A percentile compares a stretch with the other conserved stretches of the same genome.
Evolutionary conservation across 2,329 filamentous ascomycete genomes (phyloP).

Genomic region (Neobulgaria alba): DNA sequence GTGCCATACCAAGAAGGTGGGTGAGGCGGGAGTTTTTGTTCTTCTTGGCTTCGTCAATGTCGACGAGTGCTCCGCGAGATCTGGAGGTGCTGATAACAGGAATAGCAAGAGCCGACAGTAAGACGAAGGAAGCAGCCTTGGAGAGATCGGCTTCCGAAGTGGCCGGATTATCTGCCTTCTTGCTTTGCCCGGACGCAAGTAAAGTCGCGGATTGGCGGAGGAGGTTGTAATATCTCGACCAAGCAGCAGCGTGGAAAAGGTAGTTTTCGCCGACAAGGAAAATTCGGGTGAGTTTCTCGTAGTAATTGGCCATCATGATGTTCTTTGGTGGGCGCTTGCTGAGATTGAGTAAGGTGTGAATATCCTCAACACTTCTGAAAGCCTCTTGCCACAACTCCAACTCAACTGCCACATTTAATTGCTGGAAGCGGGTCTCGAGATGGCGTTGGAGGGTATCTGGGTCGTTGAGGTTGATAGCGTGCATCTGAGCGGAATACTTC

Average conservation of each 20-base stretch:
- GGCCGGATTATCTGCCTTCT: constrained; percentile 90
- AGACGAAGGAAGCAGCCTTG: constrained; percentile 89
- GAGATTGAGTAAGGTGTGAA: constrained; percentile 91
- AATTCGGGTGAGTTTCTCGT: constrained; percentile 97
- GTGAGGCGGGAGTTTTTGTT: constrained; percentile 98
- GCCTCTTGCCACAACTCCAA: constrained; percentile 98
- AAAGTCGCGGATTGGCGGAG: constrained; percentile 82
- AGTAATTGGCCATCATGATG: constrained; percentile 99
- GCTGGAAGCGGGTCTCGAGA: constrained; percentile 95
- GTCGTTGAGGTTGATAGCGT: constrained; percentile 97
- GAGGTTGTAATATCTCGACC: constrained; percentile 95
- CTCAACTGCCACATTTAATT: constrained; percentile 96
- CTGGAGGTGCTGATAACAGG: constrained; percentile 98
- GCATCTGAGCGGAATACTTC: constrained; percentile 98
- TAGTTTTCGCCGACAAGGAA: constrained; percentile 99
- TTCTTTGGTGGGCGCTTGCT: constrained; percentile 99
- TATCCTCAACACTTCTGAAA: constrained; percentile 98
- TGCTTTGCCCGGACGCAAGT: constrained; percentile 74
- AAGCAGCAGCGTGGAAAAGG: constrained; percentile 95
- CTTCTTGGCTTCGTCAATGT: constrained; percentile 94
- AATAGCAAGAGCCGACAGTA: constrained; percentile 92
- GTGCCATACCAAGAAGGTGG: constrained; percentile 87
- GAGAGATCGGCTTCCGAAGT: constrained; percentile 84
- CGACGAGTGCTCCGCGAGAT: constrained; percentile 89
- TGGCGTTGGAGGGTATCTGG: constrained; percentile 96